Evolutionary conservation across 1,139 yeast genomes (phyloP).

Genomic region (Saccharomyces pastorianus): DNA sequence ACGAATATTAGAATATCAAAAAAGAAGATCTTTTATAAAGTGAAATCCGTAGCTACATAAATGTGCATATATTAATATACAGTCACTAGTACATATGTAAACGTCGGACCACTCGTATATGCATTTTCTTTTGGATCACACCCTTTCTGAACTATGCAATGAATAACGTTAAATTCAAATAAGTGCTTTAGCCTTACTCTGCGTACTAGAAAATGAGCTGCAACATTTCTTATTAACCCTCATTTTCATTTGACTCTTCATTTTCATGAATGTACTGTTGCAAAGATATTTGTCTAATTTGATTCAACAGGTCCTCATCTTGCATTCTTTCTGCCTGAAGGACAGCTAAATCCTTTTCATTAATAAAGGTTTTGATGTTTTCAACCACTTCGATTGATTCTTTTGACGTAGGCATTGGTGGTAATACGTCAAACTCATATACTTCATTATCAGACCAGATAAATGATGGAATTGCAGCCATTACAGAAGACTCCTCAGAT

Average conservation of each 20-base stretch:
- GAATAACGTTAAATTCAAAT: background rate
- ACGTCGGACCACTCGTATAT: background rate
- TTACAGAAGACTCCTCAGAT: constrained; percentile 60
- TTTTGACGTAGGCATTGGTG: constrained; percentile 41
- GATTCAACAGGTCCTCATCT: constrained; percentile 28
- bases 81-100: background rate
- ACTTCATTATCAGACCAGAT: constrained; percentile 59
- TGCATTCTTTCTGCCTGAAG: constrained; percentile 20
- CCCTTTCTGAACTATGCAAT: background rate
- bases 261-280: constrained; percentile 27
- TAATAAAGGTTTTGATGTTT: constrained; percentile 34
- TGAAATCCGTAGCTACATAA: background rate
- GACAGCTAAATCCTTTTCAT: constrained; percentile 29
- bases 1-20: constrained; percentile 12
- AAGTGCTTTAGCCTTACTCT: background rate
- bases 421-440: constrained; percentile 62
- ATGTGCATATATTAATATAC: background rate
- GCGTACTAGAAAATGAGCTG: background rate
- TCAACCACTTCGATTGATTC: constrained; percentile 31
- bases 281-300: constrained; percentile 28
- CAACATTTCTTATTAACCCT: background rate
- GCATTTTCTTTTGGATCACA: background rate
- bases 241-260: background rate
- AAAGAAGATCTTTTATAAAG: background rate
- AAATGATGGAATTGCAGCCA: constrained; percentile 57